Conservation (phyloP, 257 asterid genomes). For the Petrea volubilis region DNA sequence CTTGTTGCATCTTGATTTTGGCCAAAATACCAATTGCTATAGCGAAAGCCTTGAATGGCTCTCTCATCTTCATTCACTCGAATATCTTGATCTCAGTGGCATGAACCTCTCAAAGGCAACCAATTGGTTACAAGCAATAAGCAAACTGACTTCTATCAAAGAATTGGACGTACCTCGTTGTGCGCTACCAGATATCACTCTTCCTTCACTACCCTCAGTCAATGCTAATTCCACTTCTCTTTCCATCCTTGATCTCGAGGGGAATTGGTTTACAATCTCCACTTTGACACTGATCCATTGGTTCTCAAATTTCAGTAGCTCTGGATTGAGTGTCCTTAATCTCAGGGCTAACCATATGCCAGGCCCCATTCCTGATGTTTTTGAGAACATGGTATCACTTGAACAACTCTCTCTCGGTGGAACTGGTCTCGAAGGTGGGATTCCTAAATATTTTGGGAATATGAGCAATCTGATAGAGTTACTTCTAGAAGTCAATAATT, state of each 20-base stretch:
- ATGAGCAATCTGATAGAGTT: not conserved
- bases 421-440: not conserved
- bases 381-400: not conserved
- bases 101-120: constrained; percentile 6
- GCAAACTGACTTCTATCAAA: not conserved
- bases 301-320: not conserved
- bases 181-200: not conserved
- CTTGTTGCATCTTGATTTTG: constrained; percentile 18
- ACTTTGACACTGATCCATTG: not conserved
- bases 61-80: constrained; percentile 5
- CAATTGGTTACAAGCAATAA: constrained; percentile 22
- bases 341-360: not conserved
- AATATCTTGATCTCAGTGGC: constrained; percentile 1
- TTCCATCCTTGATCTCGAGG: constrained; percentile 6
- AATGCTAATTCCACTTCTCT: not conserved
- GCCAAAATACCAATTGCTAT: not conserved
- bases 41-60: constrained; percentile 22
- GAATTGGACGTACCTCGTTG: not conserved
- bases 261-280: not conserved
- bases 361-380: constrained; percentile 6
- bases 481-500: not conserved
- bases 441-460: constrained; percentile 1
- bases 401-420: not conserved
- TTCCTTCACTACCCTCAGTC: not conserved
- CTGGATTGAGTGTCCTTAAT: not conserved